These are phyloP conservation scores for Purshia tridentata DNA, from an alignment of 306 rosid species.

Conservation along the genomic window DNA sequence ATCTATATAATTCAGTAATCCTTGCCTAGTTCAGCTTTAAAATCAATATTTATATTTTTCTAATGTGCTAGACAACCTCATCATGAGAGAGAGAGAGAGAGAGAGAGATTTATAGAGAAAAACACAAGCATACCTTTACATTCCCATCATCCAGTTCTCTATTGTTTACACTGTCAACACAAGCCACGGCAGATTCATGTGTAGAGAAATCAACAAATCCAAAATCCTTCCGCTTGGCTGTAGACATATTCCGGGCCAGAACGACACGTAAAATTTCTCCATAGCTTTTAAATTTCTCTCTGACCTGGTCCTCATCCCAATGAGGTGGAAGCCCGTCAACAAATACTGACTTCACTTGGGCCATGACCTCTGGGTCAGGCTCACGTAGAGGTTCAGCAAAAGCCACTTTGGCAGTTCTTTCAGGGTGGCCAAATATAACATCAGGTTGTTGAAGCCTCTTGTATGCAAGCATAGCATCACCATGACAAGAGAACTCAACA, in stretches of 20 bases:
- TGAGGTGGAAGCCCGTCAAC: constrained; percentile 71
- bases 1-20: neutral
- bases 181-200: constrained; percentile 75
- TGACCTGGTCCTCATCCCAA: constrained; percentile 64
- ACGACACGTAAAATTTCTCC: constrained; percentile 66
- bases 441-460: constrained; percentile 89
- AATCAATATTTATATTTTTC: neutral
- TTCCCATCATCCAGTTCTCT: constrained; percentile 52
- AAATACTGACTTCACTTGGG: constrained; percentile 80
- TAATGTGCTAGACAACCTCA: neutral
- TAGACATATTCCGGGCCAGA: constrained; percentile 66
- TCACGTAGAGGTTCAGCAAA: constrained; percentile 78
- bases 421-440: constrained; percentile 78
- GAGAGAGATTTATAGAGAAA: neutral
- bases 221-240: constrained; percentile 79
- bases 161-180: constrained; percentile 59
- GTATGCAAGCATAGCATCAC: constrained; percentile 75
- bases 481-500: constrained; percentile 68
- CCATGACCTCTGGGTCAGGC: constrained; percentile 71
- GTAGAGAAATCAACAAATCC: constrained; percentile 83
- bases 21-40: neutral
- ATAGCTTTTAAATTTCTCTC: constrained; percentile 48
- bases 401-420: constrained; percentile 83
- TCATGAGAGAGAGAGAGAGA: neutral
- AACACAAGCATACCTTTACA: constrained; percentile 48